Percentiles rank a stretch among this genome's conserved stretches.
These are phyloP conservation scores for Rhinocladiella mackenziei DNA, from an alignment of 2,329 filamentous ascomycete species.

Conservation along the genomic window DNA sequence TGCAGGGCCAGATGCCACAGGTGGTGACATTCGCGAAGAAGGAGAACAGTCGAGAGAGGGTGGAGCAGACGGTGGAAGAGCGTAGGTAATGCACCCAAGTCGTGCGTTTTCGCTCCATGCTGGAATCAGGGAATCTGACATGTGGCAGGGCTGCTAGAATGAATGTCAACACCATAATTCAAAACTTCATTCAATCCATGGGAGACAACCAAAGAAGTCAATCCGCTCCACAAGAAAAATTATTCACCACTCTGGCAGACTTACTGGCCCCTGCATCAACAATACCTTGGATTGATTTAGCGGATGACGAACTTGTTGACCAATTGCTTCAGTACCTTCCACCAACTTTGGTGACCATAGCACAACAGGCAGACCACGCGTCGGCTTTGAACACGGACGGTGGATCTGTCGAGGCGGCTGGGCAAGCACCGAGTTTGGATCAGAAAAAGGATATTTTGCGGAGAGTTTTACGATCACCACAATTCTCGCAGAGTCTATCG, in stretches of 20 bases:
- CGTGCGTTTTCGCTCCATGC: conserved; percentile 10
- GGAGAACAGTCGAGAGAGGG: conserved; percentile 84
- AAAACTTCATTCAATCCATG: conserved; percentile 83
- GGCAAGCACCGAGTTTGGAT: conserved; percentile 65
- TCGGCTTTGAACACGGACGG: conserved; percentile 64
- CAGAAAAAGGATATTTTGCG: conserved; percentile 79
- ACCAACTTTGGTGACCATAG: conserved; percentile 69
- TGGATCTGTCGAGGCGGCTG: conserved; percentile 66
- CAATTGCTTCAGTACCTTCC: conserved; percentile 74
- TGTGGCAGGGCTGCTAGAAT: conserved; percentile 56
- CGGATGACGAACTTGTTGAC: conserved; percentile 63
- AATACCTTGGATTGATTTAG: conserved; percentile 68
- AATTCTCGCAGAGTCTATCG: conserved; percentile 80
- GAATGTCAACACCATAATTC: conserved; percentile 74
- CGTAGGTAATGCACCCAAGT: conserved; percentile 71
- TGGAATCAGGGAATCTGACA: conserved; percentile 41
- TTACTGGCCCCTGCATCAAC: conserved; percentile 75
- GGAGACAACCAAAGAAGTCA: conserved; percentile 52
- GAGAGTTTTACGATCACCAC: conserved; percentile 80
- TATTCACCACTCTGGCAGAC: conserved; percentile 80
- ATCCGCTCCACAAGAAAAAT: conserved; percentile 53
- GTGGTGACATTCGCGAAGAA: conserved; percentile 86
- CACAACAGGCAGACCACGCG: conserved; percentile 61
- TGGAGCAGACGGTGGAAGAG: conserved; percentile 94
- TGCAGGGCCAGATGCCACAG: conserved; percentile 80